Evolutionary conservation across 2,329 filamentous ascomycete species (phyloP), one percentile per base, ranked within the genome.

Genomic region (Fusarium sp.): DNA sequence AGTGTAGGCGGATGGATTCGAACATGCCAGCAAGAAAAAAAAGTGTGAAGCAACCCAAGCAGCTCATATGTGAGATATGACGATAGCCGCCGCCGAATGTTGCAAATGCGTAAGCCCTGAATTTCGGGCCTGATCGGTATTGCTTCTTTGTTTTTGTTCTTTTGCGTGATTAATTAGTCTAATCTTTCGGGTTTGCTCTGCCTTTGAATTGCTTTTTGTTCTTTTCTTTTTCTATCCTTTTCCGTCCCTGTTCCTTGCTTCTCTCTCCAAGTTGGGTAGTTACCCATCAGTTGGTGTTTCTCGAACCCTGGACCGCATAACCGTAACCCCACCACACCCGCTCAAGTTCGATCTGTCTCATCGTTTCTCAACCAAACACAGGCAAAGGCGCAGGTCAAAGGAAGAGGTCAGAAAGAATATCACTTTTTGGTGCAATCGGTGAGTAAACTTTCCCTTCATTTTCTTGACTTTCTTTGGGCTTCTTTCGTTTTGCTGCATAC

Each of bases 311-410:
- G 68, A 68, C 68, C 66, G 72, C 72, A 72, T 74, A 64, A 63
- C 64, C 59, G 48, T 45, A 63, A 69, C 72, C 72, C 72, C 72
- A 74, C 72, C 68, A 73, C 72, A 72, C 68, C 69, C 58, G 45
- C 47, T 66, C 37, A 49, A n/a, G 40, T 28, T 55, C 37, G 14
- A 63, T 68, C 58, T 48, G 42, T 49, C 46, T 56, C 49, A 59
- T 56, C 41, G 54, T 55, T 54, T 47, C 55, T 60, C 46, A 70
- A 46, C 57, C 42, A 53, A 53, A 55, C 67, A 63, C 46, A 66
- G 67, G 49, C 51, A 61, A 62, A 42, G 23, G 49, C 51, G 53
- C 56, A 41, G 32, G 47, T 32, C 47, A 23, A 49, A 21, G 28
- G 34, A 21, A 30, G 23, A 23, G 20, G 20, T 18, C 14, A 21